These are phyloP conservation scores for Colletotrichum sp. DNA, from an alignment of 2,329 filamentous ascomycete species.

Conservation along the genomic window DNA sequence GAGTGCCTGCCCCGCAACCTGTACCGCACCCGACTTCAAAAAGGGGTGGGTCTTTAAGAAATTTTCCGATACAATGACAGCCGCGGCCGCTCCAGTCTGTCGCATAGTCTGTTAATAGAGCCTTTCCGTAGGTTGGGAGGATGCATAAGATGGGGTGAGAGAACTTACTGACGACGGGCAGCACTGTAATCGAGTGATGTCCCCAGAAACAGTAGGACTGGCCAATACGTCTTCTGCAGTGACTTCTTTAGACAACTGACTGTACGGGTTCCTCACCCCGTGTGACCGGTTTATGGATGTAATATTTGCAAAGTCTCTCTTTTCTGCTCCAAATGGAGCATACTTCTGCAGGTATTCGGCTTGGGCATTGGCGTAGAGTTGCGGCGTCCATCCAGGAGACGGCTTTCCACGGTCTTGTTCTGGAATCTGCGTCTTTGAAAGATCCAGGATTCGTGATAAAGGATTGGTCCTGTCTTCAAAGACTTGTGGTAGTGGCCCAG, in stretches of 20 bases:
- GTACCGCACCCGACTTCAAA: neutral
- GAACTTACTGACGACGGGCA: neutral
- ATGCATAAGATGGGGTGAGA: neutral
- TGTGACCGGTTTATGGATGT: neutral
- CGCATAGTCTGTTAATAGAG: neutral
- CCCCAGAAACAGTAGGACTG: neutral
- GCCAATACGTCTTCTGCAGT: neutral
- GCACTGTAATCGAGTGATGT: neutral
- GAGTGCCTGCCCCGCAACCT: neutral
- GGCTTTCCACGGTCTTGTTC: neutral
- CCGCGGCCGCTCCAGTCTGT: neutral
- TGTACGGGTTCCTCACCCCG: neutral
- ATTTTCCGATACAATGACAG: neutral
- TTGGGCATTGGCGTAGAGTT: neutral
- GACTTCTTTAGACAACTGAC: neutral
- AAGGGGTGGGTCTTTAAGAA: neutral
- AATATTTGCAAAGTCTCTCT: neutral
- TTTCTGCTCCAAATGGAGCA: neutral
- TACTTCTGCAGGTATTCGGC: neutral
- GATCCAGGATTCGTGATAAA: neutral
- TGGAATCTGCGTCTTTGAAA: neutral
- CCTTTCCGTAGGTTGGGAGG: neutral
- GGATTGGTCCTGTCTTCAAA: neutral
- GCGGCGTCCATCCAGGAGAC: neutral
- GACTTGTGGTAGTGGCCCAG: neutral